Percentiles rank a stretch among this genome's conserved stretches.
Evolutionary conservation across 1,284 basidiomycete genomes (phyloP).

Genomic region (Ganoderma lucidum): DNA sequence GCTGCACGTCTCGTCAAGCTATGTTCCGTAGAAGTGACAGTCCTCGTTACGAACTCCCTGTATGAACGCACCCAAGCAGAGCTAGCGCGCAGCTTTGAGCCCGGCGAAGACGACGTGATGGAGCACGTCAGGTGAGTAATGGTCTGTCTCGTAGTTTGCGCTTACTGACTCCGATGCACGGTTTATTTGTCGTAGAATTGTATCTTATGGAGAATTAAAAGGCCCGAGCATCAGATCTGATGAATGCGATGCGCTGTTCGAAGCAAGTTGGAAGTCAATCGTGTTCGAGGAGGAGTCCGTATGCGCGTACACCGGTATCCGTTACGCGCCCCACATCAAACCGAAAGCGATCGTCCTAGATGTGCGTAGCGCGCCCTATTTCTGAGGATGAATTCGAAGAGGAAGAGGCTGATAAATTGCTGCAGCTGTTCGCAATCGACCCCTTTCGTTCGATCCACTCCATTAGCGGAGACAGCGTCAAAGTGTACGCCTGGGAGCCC

Average conservation of each 20-base stretch:
- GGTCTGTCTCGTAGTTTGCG: background rate
- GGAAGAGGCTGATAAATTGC: background rate
- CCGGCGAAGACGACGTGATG: background rate
- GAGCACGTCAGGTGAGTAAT: background rate
- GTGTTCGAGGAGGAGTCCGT: background rate
- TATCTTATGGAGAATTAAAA: background rate
- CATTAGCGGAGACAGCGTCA: constrained; percentile 19
- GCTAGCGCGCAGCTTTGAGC: background rate
- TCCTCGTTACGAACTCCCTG: background rate
- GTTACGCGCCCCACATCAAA: constrained; percentile 7
- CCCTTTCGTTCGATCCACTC: constrained; percentile 10
- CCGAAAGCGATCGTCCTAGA: background rate
- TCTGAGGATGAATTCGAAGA: background rate
- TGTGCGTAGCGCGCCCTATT: background rate
- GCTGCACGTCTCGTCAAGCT: background rate
- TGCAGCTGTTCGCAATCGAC: constrained; percentile 27
- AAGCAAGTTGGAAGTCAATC: constrained; percentile 9
- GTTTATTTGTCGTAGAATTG: constrained; percentile 19
- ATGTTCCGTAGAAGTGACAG: background rate
- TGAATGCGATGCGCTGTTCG: background rate
- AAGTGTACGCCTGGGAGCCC: constrained; percentile 30
- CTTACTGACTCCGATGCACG: background rate
- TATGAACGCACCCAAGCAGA: background rate
- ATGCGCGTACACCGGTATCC: background rate
- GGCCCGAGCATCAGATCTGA: background rate